Evolutionary conservation across 495 filamentous ascomycete species (phyloP).

Genomic region (Penicillium manginii): DNA sequence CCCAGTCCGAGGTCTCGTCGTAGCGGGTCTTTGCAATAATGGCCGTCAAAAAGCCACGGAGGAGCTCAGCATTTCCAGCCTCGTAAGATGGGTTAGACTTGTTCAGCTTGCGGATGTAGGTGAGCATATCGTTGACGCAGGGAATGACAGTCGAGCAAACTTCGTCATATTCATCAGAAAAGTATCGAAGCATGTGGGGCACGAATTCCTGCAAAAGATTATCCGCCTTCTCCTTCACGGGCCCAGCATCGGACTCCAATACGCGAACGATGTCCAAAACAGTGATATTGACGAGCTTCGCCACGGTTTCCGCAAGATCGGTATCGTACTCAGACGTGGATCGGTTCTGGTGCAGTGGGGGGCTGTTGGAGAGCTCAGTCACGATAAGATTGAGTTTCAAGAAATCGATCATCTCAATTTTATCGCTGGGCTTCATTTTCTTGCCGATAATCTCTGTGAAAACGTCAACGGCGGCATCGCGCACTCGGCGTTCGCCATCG

Average conservation of each 20-base stretch:
- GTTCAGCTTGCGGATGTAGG: conserved; percentile 79
- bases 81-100: conserved; percentile 63
- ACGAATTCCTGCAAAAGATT: conserved; percentile 79
- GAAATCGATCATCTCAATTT: conserved; percentile 89
- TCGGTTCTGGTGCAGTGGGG: conserved; percentile 74
- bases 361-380: conserved; percentile 76
- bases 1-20: conserved; percentile 93
- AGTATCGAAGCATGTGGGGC: conserved; percentile 85
- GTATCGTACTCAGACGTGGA: conserved; percentile 86
- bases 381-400: conserved; percentile 84
- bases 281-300: conserved; percentile 92
- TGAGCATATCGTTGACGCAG: conserved; percentile 85
- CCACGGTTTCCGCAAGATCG: conserved; percentile 91
- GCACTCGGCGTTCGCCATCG: conserved; percentile 68
- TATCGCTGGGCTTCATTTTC: conserved; percentile 94
- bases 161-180: conserved; percentile 97
- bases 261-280: conserved; percentile 83
- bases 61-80: conserved; percentile 70
- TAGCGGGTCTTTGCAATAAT: conserved; percentile 95
- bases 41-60: conserved; percentile 84
- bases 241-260: conserved; percentile 62
- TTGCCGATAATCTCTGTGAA: conserved; percentile 95
- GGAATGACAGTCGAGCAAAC: conserved; percentile 93
- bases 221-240: conserved; percentile 64
- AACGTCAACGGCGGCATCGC: conserved; percentile 86